Percentiles rank a stretch among this genome's conserved stretches.
These are phyloP conservation scores for Plasmodium relictum DNA, from an alignment of 169 alveolate species.

Conservation along the genomic window DNA sequence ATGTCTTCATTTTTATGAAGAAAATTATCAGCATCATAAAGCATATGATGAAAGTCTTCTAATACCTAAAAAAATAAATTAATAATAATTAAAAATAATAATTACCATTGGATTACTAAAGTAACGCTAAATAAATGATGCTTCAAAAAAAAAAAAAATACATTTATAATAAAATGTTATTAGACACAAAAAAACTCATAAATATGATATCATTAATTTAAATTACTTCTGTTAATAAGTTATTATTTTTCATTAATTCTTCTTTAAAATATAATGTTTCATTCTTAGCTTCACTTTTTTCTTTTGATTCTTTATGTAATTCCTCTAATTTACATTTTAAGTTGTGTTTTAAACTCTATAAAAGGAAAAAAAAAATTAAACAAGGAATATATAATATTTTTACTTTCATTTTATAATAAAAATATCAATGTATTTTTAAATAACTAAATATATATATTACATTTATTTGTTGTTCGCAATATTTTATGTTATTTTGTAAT, in stretches of 20 bases:
- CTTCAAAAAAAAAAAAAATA: too few relatives aligned
- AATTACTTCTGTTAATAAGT: conserved; percentile 31
- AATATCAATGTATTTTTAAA: conserved; percentile 7
- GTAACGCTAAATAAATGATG: too few relatives aligned
- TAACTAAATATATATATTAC: conserved; percentile 7
- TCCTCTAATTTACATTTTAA: conserved; percentile 20
- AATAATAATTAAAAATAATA: too few relatives aligned
- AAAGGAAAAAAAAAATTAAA: not conserved
- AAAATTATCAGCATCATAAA: conserved; percentile 23
- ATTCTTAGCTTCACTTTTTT: conserved; percentile 30
- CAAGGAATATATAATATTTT: not conserved
- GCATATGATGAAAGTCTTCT: conserved; percentile 33
- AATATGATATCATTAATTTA: not conserved
- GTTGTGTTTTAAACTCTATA: conserved; percentile 45
- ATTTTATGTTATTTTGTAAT: conserved; percentile 49
- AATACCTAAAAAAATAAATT: conserved; percentile 4
- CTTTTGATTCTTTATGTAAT: conserved; percentile 12
- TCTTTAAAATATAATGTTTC: conserved; percentile 31
- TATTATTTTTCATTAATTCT: conserved; percentile 35
- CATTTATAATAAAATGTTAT: too few relatives aligned
- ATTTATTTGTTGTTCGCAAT: conserved; percentile 70
- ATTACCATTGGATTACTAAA: too few relatives aligned
- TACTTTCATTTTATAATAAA: not conserved
- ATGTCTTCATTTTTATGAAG: conserved; percentile 12
- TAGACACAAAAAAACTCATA: not conserved